Evolutionary conservation across 306 rosid genomes (phyloP).

Genomic region (Quercus cerris): DNA sequence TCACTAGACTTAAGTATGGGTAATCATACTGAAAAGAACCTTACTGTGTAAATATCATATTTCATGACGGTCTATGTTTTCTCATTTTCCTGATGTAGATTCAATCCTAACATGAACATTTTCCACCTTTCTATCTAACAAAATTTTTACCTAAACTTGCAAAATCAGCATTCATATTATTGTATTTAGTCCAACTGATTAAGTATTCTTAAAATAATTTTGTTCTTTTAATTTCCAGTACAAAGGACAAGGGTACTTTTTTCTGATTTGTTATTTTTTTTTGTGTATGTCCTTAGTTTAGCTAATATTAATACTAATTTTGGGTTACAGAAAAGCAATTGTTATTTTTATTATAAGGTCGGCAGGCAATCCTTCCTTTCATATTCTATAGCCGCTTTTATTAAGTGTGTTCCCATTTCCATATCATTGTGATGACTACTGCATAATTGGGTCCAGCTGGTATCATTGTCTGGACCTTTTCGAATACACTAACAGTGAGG

Average conservation of each 20-base stretch:
- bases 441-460: constrained; percentile 12
- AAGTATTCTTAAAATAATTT: background rate
- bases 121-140: no score
- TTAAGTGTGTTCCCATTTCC: constrained; percentile 1
- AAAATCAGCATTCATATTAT: background rate
- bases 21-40: no score
- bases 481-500: no score
- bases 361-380: background rate
- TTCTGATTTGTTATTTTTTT: background rate
- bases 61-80: no score
- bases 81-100: no score
- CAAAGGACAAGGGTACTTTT: no score
- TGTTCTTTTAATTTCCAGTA: background rate
- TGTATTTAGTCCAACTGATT: background rate
- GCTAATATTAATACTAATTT: no score
- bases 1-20: no score
- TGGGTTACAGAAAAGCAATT: no score
- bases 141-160: no score
- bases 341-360: background rate
- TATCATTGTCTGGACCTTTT: background rate
- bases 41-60: no score
- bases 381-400: background rate
- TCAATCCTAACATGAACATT: no score
- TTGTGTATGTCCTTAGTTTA: background rate
- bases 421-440: background rate